Percentiles rank a stretch among this genome's conserved stretches.
Conservation (phyloP, 495 filamentous ascomycete species). For the Podospora conica region DNA sequence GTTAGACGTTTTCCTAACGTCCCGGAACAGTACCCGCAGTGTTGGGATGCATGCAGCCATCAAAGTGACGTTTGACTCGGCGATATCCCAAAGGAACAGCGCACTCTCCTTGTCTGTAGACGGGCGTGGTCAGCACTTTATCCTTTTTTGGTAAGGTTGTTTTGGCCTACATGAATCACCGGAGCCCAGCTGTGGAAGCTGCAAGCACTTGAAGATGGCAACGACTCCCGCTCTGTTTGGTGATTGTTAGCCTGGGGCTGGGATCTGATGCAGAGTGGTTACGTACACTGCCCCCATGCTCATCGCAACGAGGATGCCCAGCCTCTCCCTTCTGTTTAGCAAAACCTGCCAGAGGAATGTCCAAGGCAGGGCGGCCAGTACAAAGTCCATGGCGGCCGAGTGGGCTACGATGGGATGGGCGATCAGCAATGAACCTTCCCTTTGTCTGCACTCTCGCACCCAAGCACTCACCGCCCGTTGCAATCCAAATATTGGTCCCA, state of each 20-base stretch:
- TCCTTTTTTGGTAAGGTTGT: not conserved
- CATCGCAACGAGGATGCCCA: conserved; percentile 29
- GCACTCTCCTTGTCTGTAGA: not conserved
- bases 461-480: not conserved
- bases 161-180: not conserved
- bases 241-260: not conserved
- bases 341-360: conserved; percentile 23
- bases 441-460: not conserved
- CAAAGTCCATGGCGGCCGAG: conserved; percentile 32
- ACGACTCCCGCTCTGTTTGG: not conserved
- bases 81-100: not conserved
- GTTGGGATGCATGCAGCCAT: conserved; percentile 2
- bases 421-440: not conserved
- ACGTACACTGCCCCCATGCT: conserved; percentile 34
- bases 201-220: not conserved
- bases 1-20: not conserved
- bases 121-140: not conserved
- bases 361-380: conserved; percentile 31
- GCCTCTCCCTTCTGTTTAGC: conserved; percentile 19
- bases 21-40: conserved; percentile 1
- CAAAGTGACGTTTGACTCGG: not conserved
- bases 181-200: not conserved
- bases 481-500: not conserved
- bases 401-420: conserved; percentile 23
- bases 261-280: not conserved